Evolutionary conservation across 176 grass and related monocot genomes (phyloP), one percentile per base, ranked within the genome.

Genomic region (Elaeis guineensis): DNA sequence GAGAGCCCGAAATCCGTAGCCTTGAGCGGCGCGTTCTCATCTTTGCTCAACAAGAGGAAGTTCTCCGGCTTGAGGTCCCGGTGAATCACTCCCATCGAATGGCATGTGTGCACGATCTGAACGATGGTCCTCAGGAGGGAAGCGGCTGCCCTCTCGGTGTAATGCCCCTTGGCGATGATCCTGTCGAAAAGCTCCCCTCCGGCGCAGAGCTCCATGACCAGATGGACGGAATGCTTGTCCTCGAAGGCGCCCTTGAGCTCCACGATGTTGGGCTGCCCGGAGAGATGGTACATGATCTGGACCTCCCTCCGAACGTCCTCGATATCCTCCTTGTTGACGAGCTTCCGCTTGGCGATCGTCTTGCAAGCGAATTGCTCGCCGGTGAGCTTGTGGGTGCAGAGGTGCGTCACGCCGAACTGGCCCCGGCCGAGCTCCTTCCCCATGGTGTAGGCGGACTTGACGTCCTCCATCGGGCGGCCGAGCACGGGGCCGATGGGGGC

Each of bases 361-460:
- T 68, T 68, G 65, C 65, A 68, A 18, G 52, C 65, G 6, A 68
- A 26, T 26, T 44, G 52, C 51, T 68, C 65, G n/a, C 52, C 52
- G 26, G 65, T 64, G 8, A 48, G 52, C 29, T 52, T 77, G 77
- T 95, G 71, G 53, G 91, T 90, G 74, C 86, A 90, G n/a, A 90
- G 80, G 79, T 90, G 78, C 11, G 91, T 96, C 25, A 90, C 78
- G 17, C 91, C 91, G 61, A 96, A 96, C 58, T 96, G 91, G 4
- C 86, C 86, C 15, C 91, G 83, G 0, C 86, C 91, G 16, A 96
- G 86, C 78, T 96, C 91, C 61, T 87, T 84, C 15, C 91, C 91
- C 21, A 96, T 21, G 18, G 67, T 69, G 75, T 85, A 87, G 3
- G 62, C 57, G 8, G 49, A 6, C 15, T 75, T 69, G 19, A 96